Conservation (phyloP, 2,329 filamentous ascomycete species). For the Colletotrichum magnum region DNA sequence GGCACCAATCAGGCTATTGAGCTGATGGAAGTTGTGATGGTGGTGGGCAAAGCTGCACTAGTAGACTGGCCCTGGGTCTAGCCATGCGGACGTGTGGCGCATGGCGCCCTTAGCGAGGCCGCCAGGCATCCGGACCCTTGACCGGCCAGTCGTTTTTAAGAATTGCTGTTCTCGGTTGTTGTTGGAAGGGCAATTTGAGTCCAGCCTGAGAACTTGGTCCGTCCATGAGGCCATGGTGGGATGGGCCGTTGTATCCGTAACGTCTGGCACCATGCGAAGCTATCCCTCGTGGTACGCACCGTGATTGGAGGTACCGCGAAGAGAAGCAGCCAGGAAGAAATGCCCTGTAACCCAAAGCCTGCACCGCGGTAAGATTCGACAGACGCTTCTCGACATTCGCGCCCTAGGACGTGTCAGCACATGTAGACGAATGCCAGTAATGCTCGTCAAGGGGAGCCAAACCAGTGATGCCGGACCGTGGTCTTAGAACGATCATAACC, state of each 20-base stretch:
- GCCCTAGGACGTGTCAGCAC: neutral
- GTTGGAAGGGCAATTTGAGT: neutral
- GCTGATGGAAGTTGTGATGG: conserved; percentile 17
- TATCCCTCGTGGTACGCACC: neutral
- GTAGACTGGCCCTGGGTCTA: conserved; percentile 17
- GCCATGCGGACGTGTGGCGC: conserved; percentile 34
- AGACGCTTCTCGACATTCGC: neutral
- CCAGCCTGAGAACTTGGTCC: neutral
- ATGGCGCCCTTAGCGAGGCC: conserved; percentile 21
- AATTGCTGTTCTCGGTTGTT: neutral
- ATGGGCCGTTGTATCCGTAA: neutral
- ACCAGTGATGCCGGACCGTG: neutral
- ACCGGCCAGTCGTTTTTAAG: neutral
- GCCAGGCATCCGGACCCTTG: conserved; percentile 5
- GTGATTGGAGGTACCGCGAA: neutral
- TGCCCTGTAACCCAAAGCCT: neutral
- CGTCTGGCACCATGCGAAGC: neutral
- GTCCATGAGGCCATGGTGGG: neutral
- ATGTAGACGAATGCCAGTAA: neutral
- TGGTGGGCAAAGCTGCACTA: conserved; percentile 16
- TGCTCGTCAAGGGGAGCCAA: neutral
- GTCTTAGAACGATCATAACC: neutral
- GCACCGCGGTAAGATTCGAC: neutral
- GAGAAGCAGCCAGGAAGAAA: neutral
- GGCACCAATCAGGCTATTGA: conserved; percentile 6